Base-by-base conservation (phyloP, 108 stramenopile genomes). In the Skeletonema potamos region DNA sequence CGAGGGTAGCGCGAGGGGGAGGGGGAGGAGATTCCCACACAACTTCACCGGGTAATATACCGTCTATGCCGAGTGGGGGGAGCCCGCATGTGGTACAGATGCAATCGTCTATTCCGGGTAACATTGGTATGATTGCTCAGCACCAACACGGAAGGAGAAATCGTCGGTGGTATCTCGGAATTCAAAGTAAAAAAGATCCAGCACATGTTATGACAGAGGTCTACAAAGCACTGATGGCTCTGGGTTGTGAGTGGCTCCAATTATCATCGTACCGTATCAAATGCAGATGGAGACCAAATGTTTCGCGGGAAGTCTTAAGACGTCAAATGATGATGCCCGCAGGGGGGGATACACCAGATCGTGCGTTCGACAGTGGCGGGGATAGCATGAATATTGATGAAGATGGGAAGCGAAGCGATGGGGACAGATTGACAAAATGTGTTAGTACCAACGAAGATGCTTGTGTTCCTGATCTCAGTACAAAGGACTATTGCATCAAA, bases 171-270 rank as follows among this genome's bases (percentile, higher is more conserved):
- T 99, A 98, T 72, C 84, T 99, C 41, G 99, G 99, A 30, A 98
- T 98, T 69, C 99, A 99, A 84, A 94, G 92, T 77, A 98, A 98
- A 72, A 98, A 98, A 72, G 97, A 99, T 58, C 99, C 99, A n/a
- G 97, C 95, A 15, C 98, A 96, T 70, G 99, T 99, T 54, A 99
- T 99, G 99, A 97, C 90, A 6, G 99, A 99, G 82, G 99, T 99
- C 18, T 98, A 98, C 84, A 97, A 97, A 70, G 99, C 99, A 8
- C 78, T 99, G 58, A 88, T 90, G 81, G 92, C 95, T 34, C 79
- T 98, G 54, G 91, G 91, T 32, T 99, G 97, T 72, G 94, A 96
- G 68, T 99, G 99, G 99, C 84, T 91, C 9, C 92, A 92, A 61
- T 64, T 96, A 44, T 93, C 90, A 48, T 89, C 93, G 15, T 98